Evolutionary conservation across 2,329 filamentous ascomycete species (phyloP).

Genomic region (Calonectria fujianensis): DNA sequence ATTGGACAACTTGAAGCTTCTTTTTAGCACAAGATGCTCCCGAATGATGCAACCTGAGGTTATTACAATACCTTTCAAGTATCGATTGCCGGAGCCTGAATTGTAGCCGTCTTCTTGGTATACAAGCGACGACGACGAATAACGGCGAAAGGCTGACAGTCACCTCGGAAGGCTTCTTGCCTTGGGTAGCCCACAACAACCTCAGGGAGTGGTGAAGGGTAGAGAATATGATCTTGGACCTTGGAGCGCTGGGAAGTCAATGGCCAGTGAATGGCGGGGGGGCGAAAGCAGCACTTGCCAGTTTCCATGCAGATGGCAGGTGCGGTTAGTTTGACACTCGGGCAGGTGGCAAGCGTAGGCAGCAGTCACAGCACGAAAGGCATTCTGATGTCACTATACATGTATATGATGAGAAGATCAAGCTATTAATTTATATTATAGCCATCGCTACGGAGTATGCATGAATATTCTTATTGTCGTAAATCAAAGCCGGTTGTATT

Average conservation of each 20-base stretch:
- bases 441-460: not conserved
- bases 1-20: not conserved
- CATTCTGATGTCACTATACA: not conserved
- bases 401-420: not conserved
- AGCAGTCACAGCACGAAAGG: not conserved
- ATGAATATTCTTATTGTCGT: not conserved
- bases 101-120: not conserved
- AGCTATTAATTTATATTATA: not conserved
- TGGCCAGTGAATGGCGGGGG: slow-evolving; percentile 13
- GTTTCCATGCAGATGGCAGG: slow-evolving; percentile 12
- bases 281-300: slow-evolving; percentile 23
- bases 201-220: not conserved
- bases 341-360: slow-evolving; percentile 25
- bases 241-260: not conserved
- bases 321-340: not conserved
- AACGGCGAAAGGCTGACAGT: too few species aligned
- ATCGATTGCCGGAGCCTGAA: not conserved
- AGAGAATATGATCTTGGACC: not conserved
- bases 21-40: not conserved
- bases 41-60: not conserved
- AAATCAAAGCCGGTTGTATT: not conserved
- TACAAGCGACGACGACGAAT: not conserved
- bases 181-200: not conserved
- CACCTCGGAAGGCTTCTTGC: slow-evolving; percentile 8
- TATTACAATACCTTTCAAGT: too few species aligned